Base-by-base conservation (phyloP, 495 filamentous ascomycete genomes). In the Podospora fimiseda region DNA sequence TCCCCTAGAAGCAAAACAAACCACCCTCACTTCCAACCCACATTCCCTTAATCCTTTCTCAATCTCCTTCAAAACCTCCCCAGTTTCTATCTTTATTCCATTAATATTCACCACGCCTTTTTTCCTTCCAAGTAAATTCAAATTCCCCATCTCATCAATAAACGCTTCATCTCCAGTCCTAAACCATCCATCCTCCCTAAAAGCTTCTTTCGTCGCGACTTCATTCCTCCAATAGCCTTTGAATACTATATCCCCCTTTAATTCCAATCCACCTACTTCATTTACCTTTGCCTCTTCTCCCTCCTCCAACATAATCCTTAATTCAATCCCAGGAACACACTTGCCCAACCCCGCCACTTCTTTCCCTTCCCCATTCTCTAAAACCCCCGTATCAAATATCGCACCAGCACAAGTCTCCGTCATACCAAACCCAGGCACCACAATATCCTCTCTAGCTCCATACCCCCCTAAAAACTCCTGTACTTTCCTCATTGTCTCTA, bases 131-230 rank as follows among this genome's bases (percentile, higher is more conserved):
- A 71, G 75, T 33, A 85, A 69, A 53, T 71, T 68, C 20, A 83
- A 67, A 47, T 79, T 75, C 18, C 77, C 78, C 8, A 76, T 61
- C 7, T 48, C 43, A 60, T 80, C 78, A 14, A 79, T 51, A 30
- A 66, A 65, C 4, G 56, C 83, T 23, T 72, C 68, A 53, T 88
- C 86, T 1, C 85, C 84, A 1, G 84, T 88, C 39, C 76, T 75
- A 67, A 88, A 86, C 77, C 81, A 89, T 2, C 83, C 82, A 51
- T 88, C 84, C 0, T 41, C 14, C 1, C 79, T 81, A 45, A 86
- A 79, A 0, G 83, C 68, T 18, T 78, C 66, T 2, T 50, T 62
- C 4, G 81, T 87, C 3, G 74, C 78, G 27, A 70, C 60, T 0
- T 64, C 60, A 53, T 88, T 81, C 52, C 81, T 79, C 57, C 78